Evolutionary conservation across 2,329 filamentous ascomycete species (phyloP).

Genomic region (Sclerotinia spermophila): DNA sequence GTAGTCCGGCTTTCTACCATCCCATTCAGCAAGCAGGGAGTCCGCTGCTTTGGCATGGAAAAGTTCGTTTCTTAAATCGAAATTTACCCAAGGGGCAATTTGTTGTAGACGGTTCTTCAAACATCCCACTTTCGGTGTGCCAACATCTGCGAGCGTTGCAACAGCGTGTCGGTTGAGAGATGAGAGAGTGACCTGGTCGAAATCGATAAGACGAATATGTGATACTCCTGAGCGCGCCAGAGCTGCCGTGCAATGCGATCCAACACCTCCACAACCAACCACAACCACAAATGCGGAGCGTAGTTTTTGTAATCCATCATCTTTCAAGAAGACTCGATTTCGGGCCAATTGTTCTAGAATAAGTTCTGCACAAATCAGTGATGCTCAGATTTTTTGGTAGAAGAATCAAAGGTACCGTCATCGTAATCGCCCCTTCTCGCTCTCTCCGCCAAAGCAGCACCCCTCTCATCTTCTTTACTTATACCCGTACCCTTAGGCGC

Average conservation of each 20-base stretch:
- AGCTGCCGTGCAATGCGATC: conserved; percentile 83
- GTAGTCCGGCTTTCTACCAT: conserved; percentile 68
- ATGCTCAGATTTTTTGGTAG: conserved; percentile 5
- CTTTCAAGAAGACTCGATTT: conserved; percentile 84
- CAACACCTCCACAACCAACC: conserved; percentile 91
- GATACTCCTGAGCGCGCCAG: conserved; percentile 85
- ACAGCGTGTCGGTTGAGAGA: conserved; percentile 95
- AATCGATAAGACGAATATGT: conserved; percentile 86
- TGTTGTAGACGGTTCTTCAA: conserved; percentile 76
- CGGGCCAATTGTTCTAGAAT: conserved; percentile 92
- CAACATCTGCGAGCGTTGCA: conserved; percentile 89
- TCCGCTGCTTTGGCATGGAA: conserved; percentile 68
- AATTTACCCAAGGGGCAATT: conserved; percentile 86
- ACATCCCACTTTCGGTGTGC: conserved; percentile 85
- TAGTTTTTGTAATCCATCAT: conserved; percentile 75
- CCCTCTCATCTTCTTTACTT: conserved; percentile 60
- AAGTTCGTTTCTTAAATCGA: conserved; percentile 81
- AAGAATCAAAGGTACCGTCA: conserved; percentile 40
- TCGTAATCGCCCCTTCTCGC: conserved; percentile 63
- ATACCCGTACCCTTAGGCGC: conserved; percentile 31
- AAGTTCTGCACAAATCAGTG: conserved; percentile 54
- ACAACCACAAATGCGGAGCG: conserved; percentile 81
- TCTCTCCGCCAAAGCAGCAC: conserved; percentile 54
- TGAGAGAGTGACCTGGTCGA: conserved; percentile 94
- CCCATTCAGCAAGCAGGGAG: conserved; percentile 65